These are phyloP conservation scores for Neurospora sp. DNA, from an alignment of 495 filamentous ascomycete species.

Conservation along the genomic window DNA sequence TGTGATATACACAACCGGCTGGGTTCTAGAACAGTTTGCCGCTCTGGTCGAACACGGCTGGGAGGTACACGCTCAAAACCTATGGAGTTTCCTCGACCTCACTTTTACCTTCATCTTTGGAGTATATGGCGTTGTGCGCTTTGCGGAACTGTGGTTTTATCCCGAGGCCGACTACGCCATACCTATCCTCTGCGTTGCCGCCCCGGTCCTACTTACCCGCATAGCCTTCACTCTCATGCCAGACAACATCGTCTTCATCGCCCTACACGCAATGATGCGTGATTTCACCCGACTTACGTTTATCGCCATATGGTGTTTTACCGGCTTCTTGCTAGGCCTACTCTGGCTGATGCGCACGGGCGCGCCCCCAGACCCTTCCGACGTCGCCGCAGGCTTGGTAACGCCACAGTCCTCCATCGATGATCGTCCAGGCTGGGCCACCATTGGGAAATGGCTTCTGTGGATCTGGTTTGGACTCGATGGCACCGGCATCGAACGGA, in stretches of 20 bases:
- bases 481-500: slow-evolving; percentile 51
- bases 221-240: slow-evolving; percentile 57
- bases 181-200: slow-evolving; percentile 51
- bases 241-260: slow-evolving; percentile 59
- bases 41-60: slow-evolving; percentile 59
- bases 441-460: slow-evolving; percentile 57
- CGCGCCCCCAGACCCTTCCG: neutral
- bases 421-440: slow-evolving; percentile 24
- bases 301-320: slow-evolving; percentile 56
- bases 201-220: slow-evolving; percentile 51
- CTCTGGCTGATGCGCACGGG: slow-evolving; percentile 39
- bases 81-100: slow-evolving; percentile 59
- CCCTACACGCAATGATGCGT: slow-evolving; percentile 55
- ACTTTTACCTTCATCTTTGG: slow-evolving; percentile 47
- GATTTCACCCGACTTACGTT: slow-evolving; percentile 53
- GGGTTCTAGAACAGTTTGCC: slow-evolving; percentile 54
- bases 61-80: slow-evolving; percentile 57
- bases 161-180: slow-evolving; percentile 37
- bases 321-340: slow-evolving; percentile 53
- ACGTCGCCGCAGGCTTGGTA: slow-evolving; percentile 7
- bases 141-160: slow-evolving; percentile 32
- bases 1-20: slow-evolving; percentile 46
- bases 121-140: slow-evolving; percentile 44
- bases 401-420: slow-evolving; percentile 24
- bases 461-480: slow-evolving; percentile 63